Evolutionary conservation across 805 yeast species (phyloP).

Genomic region (Candida methanosorbosa): DNA sequence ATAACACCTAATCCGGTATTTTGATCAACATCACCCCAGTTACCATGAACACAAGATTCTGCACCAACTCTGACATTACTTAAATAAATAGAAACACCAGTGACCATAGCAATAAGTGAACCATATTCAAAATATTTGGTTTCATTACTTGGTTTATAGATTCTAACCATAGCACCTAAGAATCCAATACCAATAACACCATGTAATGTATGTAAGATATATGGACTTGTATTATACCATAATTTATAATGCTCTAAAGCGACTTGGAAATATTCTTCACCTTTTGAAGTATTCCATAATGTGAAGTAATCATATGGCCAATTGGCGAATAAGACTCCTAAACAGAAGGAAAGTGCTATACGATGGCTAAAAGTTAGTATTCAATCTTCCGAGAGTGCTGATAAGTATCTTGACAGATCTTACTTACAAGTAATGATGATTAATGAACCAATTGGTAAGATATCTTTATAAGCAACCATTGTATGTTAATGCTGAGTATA

Average conservation of each 20-base stretch:
- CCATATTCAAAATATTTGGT: constrained; percentile 87
- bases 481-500: not conserved
- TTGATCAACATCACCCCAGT: constrained; percentile 92
- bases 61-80: constrained; percentile 82
- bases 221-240: constrained; percentile 60
- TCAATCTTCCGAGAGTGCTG: not conserved
- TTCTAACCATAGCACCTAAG: constrained; percentile 63
- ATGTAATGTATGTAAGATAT: constrained; percentile 56
- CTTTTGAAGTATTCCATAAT: constrained; percentile 51
- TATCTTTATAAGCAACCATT: constrained; percentile 21
- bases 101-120: constrained; percentile 62
- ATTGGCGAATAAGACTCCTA: constrained; percentile 74
- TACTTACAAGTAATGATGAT: constrained; percentile 11
- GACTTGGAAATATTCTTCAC: constrained; percentile 43
- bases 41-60: constrained; percentile 55
- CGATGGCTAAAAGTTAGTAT: not conserved
- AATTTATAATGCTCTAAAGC: constrained; percentile 68
- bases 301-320: constrained; percentile 76
- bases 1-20: constrained; percentile 83
- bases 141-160: constrained; percentile 83
- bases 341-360: constrained; percentile 56
- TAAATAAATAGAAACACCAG: constrained; percentile 70
- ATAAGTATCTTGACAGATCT: too few relatives aligned
- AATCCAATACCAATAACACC: constrained; percentile 55
- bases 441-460: constrained; percentile 24